Evolutionary conservation across 768 basidiomycete genomes (phyloP), one percentile per base, ranked within the genome.

Genomic region (Trametes cinnabarina): DNA sequence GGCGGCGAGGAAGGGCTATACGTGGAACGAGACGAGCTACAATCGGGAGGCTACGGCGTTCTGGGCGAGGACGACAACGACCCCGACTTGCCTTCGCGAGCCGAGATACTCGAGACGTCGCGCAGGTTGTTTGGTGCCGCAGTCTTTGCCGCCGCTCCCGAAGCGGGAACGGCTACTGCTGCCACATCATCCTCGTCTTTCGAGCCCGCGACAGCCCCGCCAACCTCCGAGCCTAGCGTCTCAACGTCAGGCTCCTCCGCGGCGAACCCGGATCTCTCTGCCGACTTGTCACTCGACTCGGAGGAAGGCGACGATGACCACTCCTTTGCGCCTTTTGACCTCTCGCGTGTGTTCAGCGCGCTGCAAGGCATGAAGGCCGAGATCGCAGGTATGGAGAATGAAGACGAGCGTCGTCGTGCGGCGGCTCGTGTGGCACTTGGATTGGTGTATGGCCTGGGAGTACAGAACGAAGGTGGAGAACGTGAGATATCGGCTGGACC

Each of bases 351-450:
- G 32, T 66, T 91, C 8, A 76, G 76, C 17, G 79, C 81, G 1
- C 74, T 92, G 32, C 83, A 88, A 64, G 81, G 80, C 48, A 81
- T 90, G 80, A 88, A 88, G 67, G 82, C 81, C 22, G 88, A 92
- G 73, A 90, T 92, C 62, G 77, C 84, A 22, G 79, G 75, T 11
- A 88, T 92, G 73, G 72, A 76, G 5, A 77, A 86, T 65, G 82
- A 85, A 62, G 77, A 76, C 22, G 87, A 87, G 71, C 76, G 83
- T 62, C 75, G 86, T 63, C 81, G 75, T 64, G 84, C 88, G 23
- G 90, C 90, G 0, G 90, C 90, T 8, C 75, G 76, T 44, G 87
- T 88, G 20, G 88, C 90, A 22, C 73, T 92, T 0, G 87, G 87
- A 0, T 71, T 92, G 49, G 88, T 86, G 6, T 87, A 89, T 69